Evolutionary conservation across 2,329 filamentous ascomycete genomes (phyloP).

Genomic region (Ophiostoma novo-ulmi): DNA sequence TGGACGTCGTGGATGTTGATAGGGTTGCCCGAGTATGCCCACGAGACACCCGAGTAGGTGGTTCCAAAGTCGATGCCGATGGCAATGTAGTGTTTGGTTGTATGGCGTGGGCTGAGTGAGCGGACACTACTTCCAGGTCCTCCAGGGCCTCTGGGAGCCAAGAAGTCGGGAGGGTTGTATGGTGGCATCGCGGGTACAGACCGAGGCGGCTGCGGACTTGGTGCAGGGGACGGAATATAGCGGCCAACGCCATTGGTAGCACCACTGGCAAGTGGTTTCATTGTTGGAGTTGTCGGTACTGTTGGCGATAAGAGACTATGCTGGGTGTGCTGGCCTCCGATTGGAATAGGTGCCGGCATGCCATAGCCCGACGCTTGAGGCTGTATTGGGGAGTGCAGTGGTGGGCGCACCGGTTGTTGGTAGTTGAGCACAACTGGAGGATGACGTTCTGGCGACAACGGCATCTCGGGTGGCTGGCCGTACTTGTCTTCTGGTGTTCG

Average conservation of each 20-base stretch:
- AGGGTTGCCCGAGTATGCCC: slow-evolving; percentile 23
- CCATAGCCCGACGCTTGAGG: neutral
- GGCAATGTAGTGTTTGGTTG: slow-evolving; percentile 17
- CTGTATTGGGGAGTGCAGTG: neutral
- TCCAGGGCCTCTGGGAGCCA: neutral
- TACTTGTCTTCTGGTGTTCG: slow-evolving; percentile 1
- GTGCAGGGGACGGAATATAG: neutral
- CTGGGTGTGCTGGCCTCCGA: neutral
- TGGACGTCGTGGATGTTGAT: slow-evolving; percentile 16
- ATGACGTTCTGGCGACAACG: neutral
- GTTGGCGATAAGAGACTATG: neutral
- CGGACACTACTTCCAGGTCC: neutral
- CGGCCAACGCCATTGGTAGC: neutral
- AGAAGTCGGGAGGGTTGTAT: neutral
- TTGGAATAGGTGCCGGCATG: neutral
- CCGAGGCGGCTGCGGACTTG: neutral
- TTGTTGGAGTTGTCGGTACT: neutral
- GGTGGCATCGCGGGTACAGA: neutral
- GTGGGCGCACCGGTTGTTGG: neutral
- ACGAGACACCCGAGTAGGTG: slow-evolving; percentile 26
- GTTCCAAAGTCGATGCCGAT: slow-evolving; percentile 28
- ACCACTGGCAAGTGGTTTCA: neutral
- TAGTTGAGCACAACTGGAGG: neutral
- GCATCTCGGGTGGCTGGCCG: neutral
- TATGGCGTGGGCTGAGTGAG: neutral